Evolutionary conservation across 2,329 filamentous ascomycete species (phyloP).

Genomic region (Penicillium expansum): DNA sequence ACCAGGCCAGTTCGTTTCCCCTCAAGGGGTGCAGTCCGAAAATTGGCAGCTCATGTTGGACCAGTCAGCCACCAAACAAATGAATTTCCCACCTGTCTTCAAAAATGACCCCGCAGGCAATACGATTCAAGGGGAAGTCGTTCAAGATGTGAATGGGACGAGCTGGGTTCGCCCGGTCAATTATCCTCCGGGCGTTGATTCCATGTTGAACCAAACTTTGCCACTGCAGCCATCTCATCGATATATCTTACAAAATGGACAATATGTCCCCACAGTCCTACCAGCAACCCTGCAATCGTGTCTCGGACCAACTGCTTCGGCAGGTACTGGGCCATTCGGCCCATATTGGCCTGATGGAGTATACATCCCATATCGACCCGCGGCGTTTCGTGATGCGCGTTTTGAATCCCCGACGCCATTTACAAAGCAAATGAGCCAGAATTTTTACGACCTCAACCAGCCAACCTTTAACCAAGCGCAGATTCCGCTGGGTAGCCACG

Average conservation of each 20-base stretch:
- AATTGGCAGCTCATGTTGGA: constrained; percentile 33
- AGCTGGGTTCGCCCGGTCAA: constrained; percentile 47
- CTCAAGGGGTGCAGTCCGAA: constrained; percentile 34
- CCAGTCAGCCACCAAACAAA: constrained; percentile 30
- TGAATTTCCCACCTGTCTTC: constrained; percentile 42
- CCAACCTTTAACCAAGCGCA: constrained; percentile 28
- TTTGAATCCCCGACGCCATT: constrained; percentile 34
- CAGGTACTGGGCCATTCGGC: constrained; percentile 57
- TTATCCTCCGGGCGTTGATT: constrained; percentile 56
- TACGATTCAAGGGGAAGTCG: constrained; percentile 28
- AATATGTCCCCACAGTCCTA: constrained; percentile 57
- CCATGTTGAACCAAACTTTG: constrained; percentile 58
- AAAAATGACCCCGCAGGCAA: constrained; percentile 34
- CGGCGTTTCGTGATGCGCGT: constrained; percentile 55
- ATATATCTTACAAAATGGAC: constrained; percentile 45
- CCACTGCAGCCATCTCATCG: constrained; percentile 41
- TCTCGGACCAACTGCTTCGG: constrained; percentile 58
- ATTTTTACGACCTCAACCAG: constrained; percentile 33
- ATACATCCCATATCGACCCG: constrained; percentile 59
- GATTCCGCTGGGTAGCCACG: constrained; percentile 25
- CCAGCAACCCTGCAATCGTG: constrained; percentile 59
- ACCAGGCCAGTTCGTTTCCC: constrained; percentile 32
- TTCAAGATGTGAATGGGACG: constrained; percentile 35
- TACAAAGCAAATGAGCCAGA: constrained; percentile 21
- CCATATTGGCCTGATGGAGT: constrained; percentile 65